These are phyloP conservation scores for Penicillium olsonii DNA, from an alignment of 2,329 filamentous ascomycete species.

Conservation along the genomic window DNA sequence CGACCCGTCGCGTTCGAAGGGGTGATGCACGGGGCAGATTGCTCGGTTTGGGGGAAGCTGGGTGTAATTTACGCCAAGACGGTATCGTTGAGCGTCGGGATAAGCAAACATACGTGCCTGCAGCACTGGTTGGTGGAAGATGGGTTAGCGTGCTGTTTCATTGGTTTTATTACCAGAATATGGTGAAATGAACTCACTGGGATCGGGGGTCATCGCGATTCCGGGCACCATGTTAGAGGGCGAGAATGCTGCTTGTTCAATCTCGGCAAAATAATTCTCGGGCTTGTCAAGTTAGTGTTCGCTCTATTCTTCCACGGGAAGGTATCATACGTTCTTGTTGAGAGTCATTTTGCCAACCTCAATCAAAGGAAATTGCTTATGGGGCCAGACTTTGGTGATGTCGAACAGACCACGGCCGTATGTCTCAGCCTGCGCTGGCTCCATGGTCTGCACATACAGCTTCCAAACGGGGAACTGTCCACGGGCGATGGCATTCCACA, in stretches of 20 bases:
- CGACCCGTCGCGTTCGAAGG: slow-evolving; percentile 50
- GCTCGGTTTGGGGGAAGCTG: slow-evolving; percentile 44
- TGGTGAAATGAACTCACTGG: slow-evolving; percentile 36
- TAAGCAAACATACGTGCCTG: slow-evolving; percentile 64
- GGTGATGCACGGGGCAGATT: slow-evolving; percentile 47
- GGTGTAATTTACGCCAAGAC: slow-evolving; percentile 45
- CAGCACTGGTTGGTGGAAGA: slow-evolving; percentile 45
- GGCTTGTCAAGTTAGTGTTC: slow-evolving; percentile 31
- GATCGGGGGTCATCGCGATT: slow-evolving; percentile 62
- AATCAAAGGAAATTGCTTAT: slow-evolving; percentile 51
- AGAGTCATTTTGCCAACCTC: slow-evolving; percentile 55
- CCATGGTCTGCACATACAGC: slow-evolving; percentile 57
- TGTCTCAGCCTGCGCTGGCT: slow-evolving; percentile 51
- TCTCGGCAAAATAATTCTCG: slow-evolving; percentile 62
- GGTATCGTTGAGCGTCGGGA: slow-evolving; percentile 52
- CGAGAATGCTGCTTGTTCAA: slow-evolving; percentile 68
- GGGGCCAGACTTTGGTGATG: slow-evolving; percentile 58
- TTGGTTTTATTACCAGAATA: accelerated
- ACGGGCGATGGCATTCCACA: slow-evolving; percentile 61
- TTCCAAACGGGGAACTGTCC: slow-evolving; percentile 62
- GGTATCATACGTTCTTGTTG: slow-evolving; percentile 47
- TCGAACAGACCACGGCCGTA: slow-evolving; percentile 58
- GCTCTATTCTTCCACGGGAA: background rate
- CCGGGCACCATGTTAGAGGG: slow-evolving; percentile 66
- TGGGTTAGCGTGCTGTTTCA: background rate